Base-by-base conservation (phyloP, 176 grass and related monocot genomes). In the Avena eriantha region DNA sequence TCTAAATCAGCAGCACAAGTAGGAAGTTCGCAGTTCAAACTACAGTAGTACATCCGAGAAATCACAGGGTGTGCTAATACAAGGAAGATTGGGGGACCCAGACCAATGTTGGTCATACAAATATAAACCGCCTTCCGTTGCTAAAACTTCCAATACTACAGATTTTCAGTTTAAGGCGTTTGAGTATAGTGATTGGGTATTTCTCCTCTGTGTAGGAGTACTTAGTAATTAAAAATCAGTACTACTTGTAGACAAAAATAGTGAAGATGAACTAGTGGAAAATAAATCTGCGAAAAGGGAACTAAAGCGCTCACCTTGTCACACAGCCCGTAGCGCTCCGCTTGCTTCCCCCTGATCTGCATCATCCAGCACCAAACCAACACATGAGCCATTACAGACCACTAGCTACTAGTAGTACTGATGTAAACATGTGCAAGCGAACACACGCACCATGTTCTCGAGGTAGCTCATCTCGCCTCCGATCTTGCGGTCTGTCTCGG, bases 401-500 rank as follows among this genome's bases (percentile, higher is more conserved):
- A 55, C 5, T 55, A 5, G 13, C 7, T 8, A 26, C 7, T 23
- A 22, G 3, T 13, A 34, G 26, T 8, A 67, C 63, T 0, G 26
- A 66, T 31, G 5, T 46, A 49, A 26, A 7, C 1, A 50, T 9
- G 29, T 2, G 46, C 22, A 75, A 4, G 18, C 68, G 24, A 46
- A 94, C 85, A 22, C 23, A 1, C 74, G 50, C 74, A 77, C 74
- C 49, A 93, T 85, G 85, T 86, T 93, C 82, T 94, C 83, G 49
- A 99, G 90, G 78, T 85, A 89, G 87, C 34, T 65, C 80, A 99
- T 93, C 85, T 97, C 92, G 18, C 85, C 83, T 1, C 83, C 92
- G 59, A 99, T 96, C 85, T 96, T 99, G 78, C 87, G 82, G 55
- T 99, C 92, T 90, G 88, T 93, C 83, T 99, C 97, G 46, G 39